A percentile compares a stretch with the other conserved stretches of the same genome.
phyloP scores from a whole-genome alignment of 2,329 filamentous ascomycete genomes.

The Colletotrichum phormii region DNA sequence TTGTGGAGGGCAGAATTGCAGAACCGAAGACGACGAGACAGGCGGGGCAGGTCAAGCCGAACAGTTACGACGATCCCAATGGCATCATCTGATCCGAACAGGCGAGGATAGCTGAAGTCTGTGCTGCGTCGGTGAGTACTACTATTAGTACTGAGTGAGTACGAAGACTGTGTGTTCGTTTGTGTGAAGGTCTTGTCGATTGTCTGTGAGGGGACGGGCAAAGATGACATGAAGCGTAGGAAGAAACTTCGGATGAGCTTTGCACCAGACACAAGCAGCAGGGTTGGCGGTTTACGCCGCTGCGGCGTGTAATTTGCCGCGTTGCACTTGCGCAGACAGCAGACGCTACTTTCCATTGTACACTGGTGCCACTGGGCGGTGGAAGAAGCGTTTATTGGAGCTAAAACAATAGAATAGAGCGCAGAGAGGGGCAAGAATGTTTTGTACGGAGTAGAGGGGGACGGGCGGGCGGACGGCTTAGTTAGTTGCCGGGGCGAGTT shows the following conservation, averaged over 20 bases:
- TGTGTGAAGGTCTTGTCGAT: not conserved
- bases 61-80: constrained; percentile 13
- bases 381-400: not conserved
- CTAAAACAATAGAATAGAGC: not conserved
- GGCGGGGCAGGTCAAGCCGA: constrained; percentile 1
- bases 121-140: constrained; percentile 2
- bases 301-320: constrained; percentile 16
- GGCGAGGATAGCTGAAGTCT: constrained; percentile 20
- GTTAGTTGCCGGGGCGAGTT: constrained; percentile 16
- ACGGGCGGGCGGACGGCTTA: not conserved
- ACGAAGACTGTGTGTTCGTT: not conserved
- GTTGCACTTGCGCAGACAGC: constrained; percentile 5
- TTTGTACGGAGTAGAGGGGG: not conserved
- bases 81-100: constrained; percentile 22
- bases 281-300: not conserved
- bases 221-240: not conserved
- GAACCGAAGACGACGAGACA: not conserved
- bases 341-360: not conserved
- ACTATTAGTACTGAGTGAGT: not conserved
- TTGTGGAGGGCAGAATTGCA: not conserved
- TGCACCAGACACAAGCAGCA: not conserved
- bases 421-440: not conserved
- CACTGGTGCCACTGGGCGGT: not conserved
- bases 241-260: not conserved
- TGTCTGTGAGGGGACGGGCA: not conserved